These are phyloP conservation scores for Arachis monticola DNA, from an alignment of 331 rosid genomes.

Conservation along the genomic window DNA sequence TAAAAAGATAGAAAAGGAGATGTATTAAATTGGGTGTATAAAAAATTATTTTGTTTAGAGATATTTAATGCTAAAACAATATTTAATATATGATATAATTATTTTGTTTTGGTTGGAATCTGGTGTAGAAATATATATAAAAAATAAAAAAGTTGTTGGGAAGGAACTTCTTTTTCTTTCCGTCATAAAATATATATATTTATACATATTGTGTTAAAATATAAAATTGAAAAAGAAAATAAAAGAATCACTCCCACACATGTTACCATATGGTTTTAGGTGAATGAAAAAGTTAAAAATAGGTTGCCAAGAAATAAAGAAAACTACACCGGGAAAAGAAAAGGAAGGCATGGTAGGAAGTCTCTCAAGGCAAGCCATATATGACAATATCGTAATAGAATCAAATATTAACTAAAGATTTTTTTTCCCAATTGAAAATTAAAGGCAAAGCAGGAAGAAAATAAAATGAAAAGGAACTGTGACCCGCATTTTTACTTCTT, in stretches of 20 bases:
- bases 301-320: constrained; percentile 87
- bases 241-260: constrained; percentile 46
- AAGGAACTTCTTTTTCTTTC: constrained; percentile 60
- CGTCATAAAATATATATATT: constrained; percentile 37
- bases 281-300: constrained; percentile 75
- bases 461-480: constrained; percentile 37
- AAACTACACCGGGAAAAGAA: constrained; percentile 58
- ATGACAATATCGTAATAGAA: constrained; percentile 39
- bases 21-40: constrained; percentile 49
- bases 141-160: constrained; percentile 70
- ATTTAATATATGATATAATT: constrained; percentile 50
- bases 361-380: constrained; percentile 54
- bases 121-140: constrained; percentile 58
- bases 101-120: constrained; percentile 77
- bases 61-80: constrained; percentile 47
- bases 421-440: background rate
- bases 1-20: constrained; percentile 49
- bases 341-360: constrained; percentile 52
- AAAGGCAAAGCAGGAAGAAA: constrained; percentile 9
- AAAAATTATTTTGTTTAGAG: constrained; percentile 51
- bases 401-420: constrained; percentile 27
- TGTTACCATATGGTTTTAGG: constrained; percentile 66
- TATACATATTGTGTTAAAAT: constrained; percentile 50
- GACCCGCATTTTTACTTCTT: constrained; percentile 37
- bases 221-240: constrained; percentile 44